Conservation (phyloP, 1,139 yeast genomes). For the Saccharomyces hybrid region DNA sequence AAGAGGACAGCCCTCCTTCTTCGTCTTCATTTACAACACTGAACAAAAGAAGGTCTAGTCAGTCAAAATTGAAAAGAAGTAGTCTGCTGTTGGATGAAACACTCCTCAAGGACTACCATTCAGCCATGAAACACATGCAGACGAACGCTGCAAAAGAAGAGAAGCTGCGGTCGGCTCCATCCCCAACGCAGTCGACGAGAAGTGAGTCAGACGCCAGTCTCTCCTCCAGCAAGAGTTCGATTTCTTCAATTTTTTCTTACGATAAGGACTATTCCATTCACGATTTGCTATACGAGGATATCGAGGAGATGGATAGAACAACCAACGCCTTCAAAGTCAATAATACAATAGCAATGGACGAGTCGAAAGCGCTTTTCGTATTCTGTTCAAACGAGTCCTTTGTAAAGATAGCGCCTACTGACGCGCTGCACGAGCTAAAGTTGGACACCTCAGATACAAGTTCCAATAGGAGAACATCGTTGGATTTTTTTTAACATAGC, state of each 20-base stretch:
- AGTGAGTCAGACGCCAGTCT: constrained; percentile 13
- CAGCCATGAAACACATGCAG: constrained; percentile 18
- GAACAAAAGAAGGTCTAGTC: neutral
- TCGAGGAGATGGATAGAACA: constrained; percentile 5
- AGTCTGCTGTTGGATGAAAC: constrained; percentile 23
- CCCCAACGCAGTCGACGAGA: neutral
- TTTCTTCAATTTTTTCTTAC: constrained; percentile 14
- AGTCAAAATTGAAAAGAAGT: constrained; percentile 18
- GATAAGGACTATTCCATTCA: constrained; percentile 15
- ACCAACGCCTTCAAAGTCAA: neutral
- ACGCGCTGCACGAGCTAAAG: neutral
- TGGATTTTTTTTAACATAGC: neutral
- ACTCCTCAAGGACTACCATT: constrained; percentile 23
- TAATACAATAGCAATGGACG: constrained; percentile 5
- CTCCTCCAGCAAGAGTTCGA: constrained; percentile 12
- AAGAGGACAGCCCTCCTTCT: neutral
- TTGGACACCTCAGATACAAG: neutral
- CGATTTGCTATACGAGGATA: constrained; percentile 17
- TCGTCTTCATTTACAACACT: neutral
- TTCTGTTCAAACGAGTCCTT: constrained; percentile 2
- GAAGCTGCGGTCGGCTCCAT: neutral
- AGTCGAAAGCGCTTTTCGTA: neutral
- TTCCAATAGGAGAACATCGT: neutral
- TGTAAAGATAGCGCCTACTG: constrained; percentile 3
- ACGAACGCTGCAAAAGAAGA: neutral